Percentiles rank a stretch among this genome's conserved stretches.
These are phyloP conservation scores for Penicillium sp. DNA, from an alignment of 2,329 filamentous ascomycete species.

Conservation along the genomic window DNA sequence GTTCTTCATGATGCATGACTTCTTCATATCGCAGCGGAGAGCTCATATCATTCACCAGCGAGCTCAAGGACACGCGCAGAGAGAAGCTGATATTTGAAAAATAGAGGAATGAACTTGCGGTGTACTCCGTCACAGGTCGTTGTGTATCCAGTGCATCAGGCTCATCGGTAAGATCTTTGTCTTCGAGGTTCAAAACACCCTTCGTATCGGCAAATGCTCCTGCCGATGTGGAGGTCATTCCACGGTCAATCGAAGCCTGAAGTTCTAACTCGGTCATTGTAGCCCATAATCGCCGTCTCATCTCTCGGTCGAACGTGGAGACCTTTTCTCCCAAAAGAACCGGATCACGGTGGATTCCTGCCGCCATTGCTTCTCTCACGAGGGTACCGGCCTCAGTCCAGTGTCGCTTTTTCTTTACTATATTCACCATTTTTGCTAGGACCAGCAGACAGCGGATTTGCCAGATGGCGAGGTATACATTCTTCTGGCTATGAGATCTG, in stretches of 20 bases:
- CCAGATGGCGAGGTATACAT: constrained; percentile 49
- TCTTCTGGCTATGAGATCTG: constrained; percentile 49
- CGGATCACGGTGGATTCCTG: constrained; percentile 53
- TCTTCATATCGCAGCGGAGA: constrained; percentile 24
- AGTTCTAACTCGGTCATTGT: constrained; percentile 55
- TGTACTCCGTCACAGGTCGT: constrained; percentile 15
- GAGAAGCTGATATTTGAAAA: constrained; percentile 24
- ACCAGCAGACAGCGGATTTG: constrained; percentile 51
- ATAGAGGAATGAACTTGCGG: constrained; percentile 27
- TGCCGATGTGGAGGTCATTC: constrained; percentile 43
- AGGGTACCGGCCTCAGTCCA: constrained; percentile 51
- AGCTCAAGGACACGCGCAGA: constrained; percentile 28
- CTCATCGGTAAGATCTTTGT: constrained; percentile 20
- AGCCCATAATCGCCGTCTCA: constrained; percentile 49
- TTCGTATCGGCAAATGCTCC: constrained; percentile 14
- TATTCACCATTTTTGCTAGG: constrained; percentile 49
- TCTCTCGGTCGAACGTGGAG: constrained; percentile 50
- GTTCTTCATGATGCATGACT: constrained; percentile 28
- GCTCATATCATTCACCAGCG: constrained; percentile 29
- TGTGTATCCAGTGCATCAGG: neutral
- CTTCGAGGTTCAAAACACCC: constrained; percentile 27
- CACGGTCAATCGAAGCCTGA: constrained; percentile 51
- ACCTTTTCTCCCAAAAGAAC: constrained; percentile 37
- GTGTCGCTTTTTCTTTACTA: constrained; percentile 50
- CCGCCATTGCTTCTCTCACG: constrained; percentile 49